A percentile compares a stretch with the other conserved stretches of the same genome.
Conservation (phyloP, 192 early-diverging fungal species). For the Coemansia biformis region DNA sequence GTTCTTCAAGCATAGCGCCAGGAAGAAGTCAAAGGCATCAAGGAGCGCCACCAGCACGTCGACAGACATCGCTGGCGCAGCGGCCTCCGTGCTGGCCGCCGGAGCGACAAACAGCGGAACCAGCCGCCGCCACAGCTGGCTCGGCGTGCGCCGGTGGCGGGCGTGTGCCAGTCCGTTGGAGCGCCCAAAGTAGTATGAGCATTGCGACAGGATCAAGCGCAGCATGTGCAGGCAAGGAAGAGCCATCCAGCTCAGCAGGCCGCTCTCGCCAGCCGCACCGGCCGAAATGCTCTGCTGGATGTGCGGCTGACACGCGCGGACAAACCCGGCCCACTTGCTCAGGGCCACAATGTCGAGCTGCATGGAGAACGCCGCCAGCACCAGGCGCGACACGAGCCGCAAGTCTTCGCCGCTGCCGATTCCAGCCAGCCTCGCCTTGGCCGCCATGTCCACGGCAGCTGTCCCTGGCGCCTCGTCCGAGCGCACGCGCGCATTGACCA, state of each 20-base stretch:
- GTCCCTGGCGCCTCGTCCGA: not conserved
- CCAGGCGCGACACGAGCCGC: slow-evolving; percentile 20
- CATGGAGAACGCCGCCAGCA: slow-evolving; percentile 34
- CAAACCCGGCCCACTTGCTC: slow-evolving; percentile 25
- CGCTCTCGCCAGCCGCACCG: not conserved
- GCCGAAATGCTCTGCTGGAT: slow-evolving; percentile 12
- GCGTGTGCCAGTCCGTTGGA: not conserved
- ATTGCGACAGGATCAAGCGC: slow-evolving; percentile 30
- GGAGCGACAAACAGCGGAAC: slow-evolving; percentile 33
- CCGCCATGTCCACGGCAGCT: not conserved
- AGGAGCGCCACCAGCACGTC: slow-evolving; percentile 22
- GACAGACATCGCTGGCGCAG: slow-evolving; percentile 1
- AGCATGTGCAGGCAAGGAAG: slow-evolving; percentile 37
- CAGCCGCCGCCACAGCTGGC: slow-evolving; percentile 15
- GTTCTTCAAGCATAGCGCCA: slow-evolving; percentile 30
- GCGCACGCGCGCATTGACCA: slow-evolving; percentile 10
- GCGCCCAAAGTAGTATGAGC: slow-evolving; percentile 26
- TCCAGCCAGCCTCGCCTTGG: no score
- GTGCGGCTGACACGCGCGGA: slow-evolving; percentile 13
- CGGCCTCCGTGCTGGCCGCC: not conserved
- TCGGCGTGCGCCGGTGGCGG: slow-evolving; percentile 5
- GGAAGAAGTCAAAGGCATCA: slow-evolving; percentile 32
- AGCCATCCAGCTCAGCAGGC: slow-evolving; percentile 20
- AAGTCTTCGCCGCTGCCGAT: not conserved
- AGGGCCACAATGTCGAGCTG: slow-evolving; percentile 28